These are phyloP conservation scores for Pythium brassicae DNA, from an alignment of 352 stramenopile species.

Conservation along the genomic window DNA sequence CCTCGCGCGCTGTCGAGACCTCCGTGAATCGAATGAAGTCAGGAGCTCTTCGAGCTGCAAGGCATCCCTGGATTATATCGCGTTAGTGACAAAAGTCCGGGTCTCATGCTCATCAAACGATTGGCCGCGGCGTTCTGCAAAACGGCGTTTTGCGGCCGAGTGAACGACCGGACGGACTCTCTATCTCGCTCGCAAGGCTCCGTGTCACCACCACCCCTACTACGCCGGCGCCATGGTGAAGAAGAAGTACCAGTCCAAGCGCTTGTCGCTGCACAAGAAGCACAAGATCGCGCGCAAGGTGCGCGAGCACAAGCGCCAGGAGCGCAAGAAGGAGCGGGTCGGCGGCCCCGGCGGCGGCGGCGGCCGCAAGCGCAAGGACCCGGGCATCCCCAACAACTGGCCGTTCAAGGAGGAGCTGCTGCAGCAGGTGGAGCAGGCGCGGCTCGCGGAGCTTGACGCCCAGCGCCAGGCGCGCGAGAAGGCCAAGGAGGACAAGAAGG, in stretches of 20 bases:
- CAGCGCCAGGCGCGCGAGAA: constrained; percentile 57
- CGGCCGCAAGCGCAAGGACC: constrained; percentile 95
- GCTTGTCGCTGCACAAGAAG: constrained; percentile 97
- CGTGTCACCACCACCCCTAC: not conserved
- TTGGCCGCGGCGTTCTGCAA: constrained; percentile 21
- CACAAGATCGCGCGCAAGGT: constrained; percentile 95
- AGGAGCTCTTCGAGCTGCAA: too few relatives aligned
- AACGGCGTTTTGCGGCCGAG: too few relatives aligned
- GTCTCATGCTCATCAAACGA: constrained; percentile 24
- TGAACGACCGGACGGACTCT: not conserved
- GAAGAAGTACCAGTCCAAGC: constrained; percentile 98
- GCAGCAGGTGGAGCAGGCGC: constrained; percentile 73
- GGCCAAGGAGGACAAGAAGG: constrained; percentile 66
- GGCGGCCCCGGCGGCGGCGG: constrained; percentile 23
- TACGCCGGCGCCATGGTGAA: constrained; percentile 91
- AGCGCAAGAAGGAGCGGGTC: constrained; percentile 90
- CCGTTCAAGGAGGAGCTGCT: constrained; percentile 97
- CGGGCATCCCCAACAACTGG: constrained; percentile 98
- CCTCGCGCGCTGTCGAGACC: not conserved
- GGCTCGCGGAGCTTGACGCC: constrained; percentile 65
- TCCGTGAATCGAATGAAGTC: not conserved
- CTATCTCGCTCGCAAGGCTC: not conserved
- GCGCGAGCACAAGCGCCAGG: constrained; percentile 93
- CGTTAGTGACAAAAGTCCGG: not conserved
- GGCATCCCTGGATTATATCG: not conserved